Evolutionary conservation across 345 rosid species (phyloP), one percentile per base, ranked within the genome.

Genomic region (Raphanus raphanistrum): DNA sequence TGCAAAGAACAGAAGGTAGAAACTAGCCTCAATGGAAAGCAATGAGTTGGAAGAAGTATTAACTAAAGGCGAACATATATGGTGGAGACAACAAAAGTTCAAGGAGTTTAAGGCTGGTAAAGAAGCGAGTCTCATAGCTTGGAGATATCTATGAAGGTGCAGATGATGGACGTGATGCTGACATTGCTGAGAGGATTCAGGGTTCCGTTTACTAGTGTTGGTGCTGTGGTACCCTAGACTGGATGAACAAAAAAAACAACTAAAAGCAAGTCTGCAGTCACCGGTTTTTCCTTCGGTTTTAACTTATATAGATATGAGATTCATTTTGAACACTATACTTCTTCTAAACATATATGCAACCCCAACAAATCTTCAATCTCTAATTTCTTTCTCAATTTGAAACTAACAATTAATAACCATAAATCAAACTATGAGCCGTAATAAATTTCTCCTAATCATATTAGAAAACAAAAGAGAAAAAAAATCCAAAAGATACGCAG

Each of bases 51-150:
- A 88, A 64, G 89, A 87, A 63, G 83, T 28, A 29, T 79, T 31
- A 6, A 68, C 70, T 29, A 76, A 64, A 29, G 83, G 64, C 12
- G 79, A 28, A n/a, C n/a, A n/a, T 76, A 76, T 33, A 71, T 29
- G 17, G 63, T 74, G 1, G 73, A 82, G 64, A 63, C 85, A 0
- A 88, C 82, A 76, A 76, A 80, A 32, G 87, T 63, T 35, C 5
- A 86, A 87, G 35, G 82, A 84, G 74, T 95, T 95, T 73, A 92
- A 84, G 85, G 92, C 91, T 4, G 87, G 82, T 67, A 88, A 89
- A 82, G 90, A 88, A 85, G 92, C 93, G 32, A 87, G 90, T 79
- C 82, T 92, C 32, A 74, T 95, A 98, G 97, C 80, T 91, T 81
- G 87, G 84, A 76, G 89, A 76, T 73, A 63, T 80, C 66, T 84